Base-by-base conservation (phyloP, 192 early-diverging fungal genomes). In the Coemansia sp. region DNA sequence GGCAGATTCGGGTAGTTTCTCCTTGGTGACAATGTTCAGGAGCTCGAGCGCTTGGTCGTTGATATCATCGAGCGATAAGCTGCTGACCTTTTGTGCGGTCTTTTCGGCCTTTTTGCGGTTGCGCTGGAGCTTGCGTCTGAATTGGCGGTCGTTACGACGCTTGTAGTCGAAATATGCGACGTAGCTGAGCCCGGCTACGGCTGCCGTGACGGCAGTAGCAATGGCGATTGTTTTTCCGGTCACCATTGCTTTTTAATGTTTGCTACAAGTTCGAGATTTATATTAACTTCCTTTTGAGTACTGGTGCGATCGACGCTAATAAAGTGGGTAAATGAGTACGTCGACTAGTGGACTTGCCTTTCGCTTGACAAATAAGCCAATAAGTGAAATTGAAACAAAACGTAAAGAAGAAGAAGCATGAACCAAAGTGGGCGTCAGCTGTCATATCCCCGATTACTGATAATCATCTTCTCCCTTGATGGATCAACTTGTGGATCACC, bases 121-220 rank as follows among this genome's bases (percentile, higher is more conserved):
- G 69, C 86, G 83, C 93, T 91, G 88, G 66, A 98, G 84, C 82
- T 92, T 89, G 67, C 86, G 89, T 64, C 95, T 80, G 84, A 99
- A 97, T 38, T 85, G 81, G 47, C 92, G 94, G 77, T 97, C 93
- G 74, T 86, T 90, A 60, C 92, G 89, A 64, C 98, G 75, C 77
- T 94, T 89, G 64, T 97, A 89, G 81, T 99, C 98, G 87, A 98
- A 99, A 84, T 96, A 98, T 37, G 94, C 68, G 23, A 86, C 75
- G 78, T 97, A 99, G 44, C 91, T 88, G 16, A 95, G 71, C 2
- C 87, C 88, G 7, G 87, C 82, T 46, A 89, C 84, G 19, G 86
- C 89, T 10, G 87, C 76, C 19, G 87, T 85, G 33, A 88, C 86
- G 37, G 89, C 66, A 35, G 86, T 75, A 11, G 78, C 74, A 8